Percentiles rank a stretch among this genome's conserved stretches.
Evolutionary conservation across 495 filamentous ascomycete genomes (phyloP).

Genomic region (Penicillium alfredii): DNA sequence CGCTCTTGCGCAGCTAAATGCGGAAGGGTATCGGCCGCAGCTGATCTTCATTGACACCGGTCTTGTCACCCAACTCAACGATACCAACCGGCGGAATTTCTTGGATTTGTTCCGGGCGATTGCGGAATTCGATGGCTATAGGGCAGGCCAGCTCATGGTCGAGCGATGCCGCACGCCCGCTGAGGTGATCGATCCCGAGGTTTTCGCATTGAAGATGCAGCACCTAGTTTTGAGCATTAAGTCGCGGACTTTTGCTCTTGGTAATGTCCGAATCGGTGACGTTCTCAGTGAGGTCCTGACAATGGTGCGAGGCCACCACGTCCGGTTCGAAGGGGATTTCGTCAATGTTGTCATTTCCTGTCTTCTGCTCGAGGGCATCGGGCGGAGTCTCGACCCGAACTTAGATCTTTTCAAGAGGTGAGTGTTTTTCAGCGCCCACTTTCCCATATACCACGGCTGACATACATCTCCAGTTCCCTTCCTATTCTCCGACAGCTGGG

Average conservation of each 20-base stretch:
- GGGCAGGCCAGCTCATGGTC: constrained; percentile 92
- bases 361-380: constrained; percentile 89
- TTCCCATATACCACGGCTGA: constrained; percentile 2
- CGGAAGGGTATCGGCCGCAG: constrained; percentile 88
- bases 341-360: constrained; percentile 98
- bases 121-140: constrained; percentile 95
- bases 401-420: constrained; percentile 82
- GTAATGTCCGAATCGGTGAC: constrained; percentile 94
- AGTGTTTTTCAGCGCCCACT: constrained; percentile 11
- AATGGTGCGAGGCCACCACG: constrained; percentile 93
- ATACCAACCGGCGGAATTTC: constrained; percentile 81
- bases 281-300: constrained; percentile 80
- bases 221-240: constrained; percentile 89
- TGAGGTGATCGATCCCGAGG: constrained; percentile 76
- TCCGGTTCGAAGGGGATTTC: constrained; percentile 94
- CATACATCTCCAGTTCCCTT: constrained; percentile 54
- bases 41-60: constrained; percentile 97
- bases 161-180: constrained; percentile 88
- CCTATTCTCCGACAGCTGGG: constrained; percentile 89
- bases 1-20: constrained; percentile 71
- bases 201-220: constrained; percentile 95
- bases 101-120: constrained; percentile 93
- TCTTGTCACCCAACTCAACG: constrained; percentile 89
- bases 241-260: constrained; percentile 80
- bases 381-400: constrained; percentile 75